Conservation (phyloP, 352 stramenopile genomes). For the Phytophthora litchii region DNA sequence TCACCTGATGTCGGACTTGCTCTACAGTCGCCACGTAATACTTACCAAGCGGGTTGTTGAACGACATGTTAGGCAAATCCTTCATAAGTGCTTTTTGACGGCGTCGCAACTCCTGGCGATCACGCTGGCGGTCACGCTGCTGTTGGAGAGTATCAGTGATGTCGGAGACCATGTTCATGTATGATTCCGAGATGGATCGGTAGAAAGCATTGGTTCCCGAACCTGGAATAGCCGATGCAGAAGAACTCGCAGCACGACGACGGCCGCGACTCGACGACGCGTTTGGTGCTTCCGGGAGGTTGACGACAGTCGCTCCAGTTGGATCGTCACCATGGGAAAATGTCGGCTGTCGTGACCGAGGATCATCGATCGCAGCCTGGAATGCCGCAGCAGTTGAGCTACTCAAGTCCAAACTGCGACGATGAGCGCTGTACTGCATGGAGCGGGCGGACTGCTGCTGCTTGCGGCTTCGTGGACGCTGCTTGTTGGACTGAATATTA, state of each 20-base stretch:
- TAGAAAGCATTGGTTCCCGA: slow-evolving; percentile 38
- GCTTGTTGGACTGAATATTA: slow-evolving; percentile 17
- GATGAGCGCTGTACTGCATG: slow-evolving; percentile 27
- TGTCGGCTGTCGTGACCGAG: slow-evolving; percentile 9
- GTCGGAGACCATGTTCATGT: slow-evolving; percentile 46
- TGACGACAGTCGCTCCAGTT: slow-evolving; percentile 12
- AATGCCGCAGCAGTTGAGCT: slow-evolving; percentile 26
- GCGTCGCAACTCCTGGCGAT: slow-evolving; percentile 55
- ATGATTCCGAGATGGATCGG: slow-evolving; percentile 51
- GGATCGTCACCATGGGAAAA: slow-evolving; percentile 26
- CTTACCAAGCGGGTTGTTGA: slow-evolving; percentile 54
- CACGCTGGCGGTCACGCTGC: slow-evolving; percentile 49
- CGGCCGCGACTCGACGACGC: slow-evolving; percentile 33
- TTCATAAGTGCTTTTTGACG: slow-evolving; percentile 61
- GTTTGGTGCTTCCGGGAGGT: slow-evolving; percentile 7
- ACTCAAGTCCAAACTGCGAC: slow-evolving; percentile 26
- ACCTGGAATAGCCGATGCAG: slow-evolving; percentile 22
- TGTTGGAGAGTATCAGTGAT: slow-evolving; percentile 48
- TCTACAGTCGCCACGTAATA: slow-evolving; percentile 66
- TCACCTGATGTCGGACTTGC: slow-evolving; percentile 44
- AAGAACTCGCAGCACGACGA: slow-evolving; percentile 50
- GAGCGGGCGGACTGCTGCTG: slow-evolving; percentile 28
- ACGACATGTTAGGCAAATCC: slow-evolving; percentile 81
- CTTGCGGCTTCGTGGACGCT: slow-evolving; percentile 22
- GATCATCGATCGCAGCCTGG: slow-evolving; percentile 26